Conservation (phyloP, 805 yeast genomes). For the Saccharomycopsis babjevae region DNA sequence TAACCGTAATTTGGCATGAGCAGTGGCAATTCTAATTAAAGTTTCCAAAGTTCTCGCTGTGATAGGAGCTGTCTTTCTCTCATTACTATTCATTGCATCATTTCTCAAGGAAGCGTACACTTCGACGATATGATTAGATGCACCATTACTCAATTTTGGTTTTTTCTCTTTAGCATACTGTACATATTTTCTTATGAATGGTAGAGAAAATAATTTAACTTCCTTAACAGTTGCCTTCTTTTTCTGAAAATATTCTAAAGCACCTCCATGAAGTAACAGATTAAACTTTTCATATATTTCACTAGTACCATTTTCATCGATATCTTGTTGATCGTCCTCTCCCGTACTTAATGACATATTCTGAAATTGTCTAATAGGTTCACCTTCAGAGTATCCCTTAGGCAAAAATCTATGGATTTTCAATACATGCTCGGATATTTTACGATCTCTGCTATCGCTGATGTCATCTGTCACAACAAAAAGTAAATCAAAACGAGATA, state of each 20-base stretch:
- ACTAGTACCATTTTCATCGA: conserved; percentile 35
- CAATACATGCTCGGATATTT: conserved; percentile 87
- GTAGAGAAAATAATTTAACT: conserved; percentile 55
- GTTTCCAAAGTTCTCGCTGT: conserved; percentile 98
- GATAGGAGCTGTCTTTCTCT: conserved; percentile 79
- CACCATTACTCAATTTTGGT: conserved; percentile 70
- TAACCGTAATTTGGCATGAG: conserved; percentile 92
- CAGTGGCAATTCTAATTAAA: conserved; percentile 85
- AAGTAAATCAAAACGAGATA: conserved; percentile 92
- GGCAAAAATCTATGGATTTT: conserved; percentile 87
- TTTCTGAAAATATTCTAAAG: conserved; percentile 30
- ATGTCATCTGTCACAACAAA: conserved; percentile 96
- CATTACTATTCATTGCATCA: conserved; percentile 49
- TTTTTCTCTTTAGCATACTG: conserved; percentile 88
- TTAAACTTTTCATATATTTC: conserved; percentile 75
- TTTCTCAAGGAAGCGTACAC: conserved; percentile 78
- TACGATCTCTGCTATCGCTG: conserved; percentile 71
- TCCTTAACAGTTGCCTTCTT: conserved; percentile 27
- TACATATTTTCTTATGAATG: conserved; percentile 82
- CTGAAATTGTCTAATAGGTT: conserved; percentile 75
- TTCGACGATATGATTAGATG: conserved; percentile 70
- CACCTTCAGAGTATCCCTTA: conserved; percentile 84
- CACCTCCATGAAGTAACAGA: conserved; percentile 75
- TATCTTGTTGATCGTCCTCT: conserved; percentile 39
- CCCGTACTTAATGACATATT: conserved; percentile 76